Percentiles rank a stretch among this genome's conserved stretches.
phyloP scores from a whole-genome alignment of 1,284 basidiomycete genomes.

The Wallemia hederae region DNA sequence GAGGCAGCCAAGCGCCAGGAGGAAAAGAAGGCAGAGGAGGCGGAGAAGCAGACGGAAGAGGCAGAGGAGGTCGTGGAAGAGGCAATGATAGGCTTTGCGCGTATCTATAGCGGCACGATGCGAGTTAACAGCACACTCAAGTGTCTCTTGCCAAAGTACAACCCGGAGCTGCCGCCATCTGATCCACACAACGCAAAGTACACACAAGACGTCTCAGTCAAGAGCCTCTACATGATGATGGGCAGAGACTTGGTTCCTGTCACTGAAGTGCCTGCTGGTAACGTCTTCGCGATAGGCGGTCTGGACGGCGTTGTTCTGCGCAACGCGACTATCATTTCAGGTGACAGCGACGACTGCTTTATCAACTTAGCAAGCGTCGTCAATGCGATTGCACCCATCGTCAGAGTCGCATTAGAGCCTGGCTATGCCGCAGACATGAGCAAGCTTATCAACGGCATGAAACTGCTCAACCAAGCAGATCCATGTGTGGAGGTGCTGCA shows the following conservation, averaged over 20 bases:
- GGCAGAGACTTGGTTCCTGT: conserved; percentile 70
- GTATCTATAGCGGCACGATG: conserved; percentile 72
- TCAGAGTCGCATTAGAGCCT: conserved; percentile 83
- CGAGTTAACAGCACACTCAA: conserved; percentile 33
- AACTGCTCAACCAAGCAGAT: conserved; percentile 75
- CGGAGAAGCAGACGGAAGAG: conserved; percentile 6
- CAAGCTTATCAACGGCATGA: conserved; percentile 61
- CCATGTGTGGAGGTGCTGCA: conserved; percentile 93
- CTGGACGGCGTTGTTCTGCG: conserved; percentile 69
- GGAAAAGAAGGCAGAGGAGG: conserved; percentile 11
- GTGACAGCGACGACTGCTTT: conserved; percentile 25
- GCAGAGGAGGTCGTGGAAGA: conserved; percentile 19
- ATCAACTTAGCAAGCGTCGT: conserved; percentile 56
- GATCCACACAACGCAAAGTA: conserved; percentile 44
- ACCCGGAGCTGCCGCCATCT: conserved; percentile 29
- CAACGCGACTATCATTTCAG: conserved; percentile 64
- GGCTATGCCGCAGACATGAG: conserved; percentile 54
- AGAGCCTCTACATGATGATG: conserved; percentile 90
- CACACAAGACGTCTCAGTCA: conserved; percentile 31
- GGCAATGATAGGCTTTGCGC: conserved; percentile 61
- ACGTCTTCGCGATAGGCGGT: conserved; percentile 78
- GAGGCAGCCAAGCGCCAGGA: conserved; percentile 7
- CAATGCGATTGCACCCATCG: conserved; percentile 50
- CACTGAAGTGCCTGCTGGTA: conserved; percentile 62
- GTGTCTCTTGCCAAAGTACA: conserved; percentile 71